Base-by-base conservation (phyloP, 306 rosid species). In the Corylus americana region DNA sequence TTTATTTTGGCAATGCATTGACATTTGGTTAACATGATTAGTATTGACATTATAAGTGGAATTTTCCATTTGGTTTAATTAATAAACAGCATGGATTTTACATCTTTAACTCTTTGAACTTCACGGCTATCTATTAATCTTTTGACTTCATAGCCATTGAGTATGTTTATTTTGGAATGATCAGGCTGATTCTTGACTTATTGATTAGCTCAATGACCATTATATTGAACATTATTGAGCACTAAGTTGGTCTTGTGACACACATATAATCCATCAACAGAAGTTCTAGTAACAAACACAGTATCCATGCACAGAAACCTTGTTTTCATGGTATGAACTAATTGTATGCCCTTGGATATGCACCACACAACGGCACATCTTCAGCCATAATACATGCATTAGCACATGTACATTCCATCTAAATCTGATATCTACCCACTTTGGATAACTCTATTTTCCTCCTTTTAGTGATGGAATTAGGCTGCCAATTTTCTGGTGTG, bases 221-320 rank as follows among this genome's bases (percentile, higher is more conserved):
- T 57, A 69, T 55, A 66, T 66, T 42, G 55, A 12, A 67, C 25
- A 25, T 59, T 79, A 42, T 47, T 61, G 31, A 66, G 59, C 35
- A 59, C 77, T n/a, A 29, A 45, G 77, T 48, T 59, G 17, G 44
- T 35, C 10, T 37, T 16, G 50, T 55, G 29, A 74, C 20, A 7
- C 29, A 39, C 12, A 59, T 11, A 22, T 31, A 22, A 59, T 59
- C 67, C 11, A 35, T 64, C 45, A 13, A 64, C 11, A 35, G 45
- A 64, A 64, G 20, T 7, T 58, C 10, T 35, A 64, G 44, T 35
- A 14, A 37, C 22, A 16, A 16, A 31, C 0, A 13, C 20, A 7
- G 70, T 64, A 27, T 35, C 47, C 37, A 25, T 64, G 14, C 70
- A 35, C 70, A 31, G 12, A 67, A 67, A 10, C 44, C 51, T 4